These are phyloP conservation scores for Podaxis sp. DNA, from an alignment of 768 basidiomycete genomes.

Conservation along the genomic window DNA sequence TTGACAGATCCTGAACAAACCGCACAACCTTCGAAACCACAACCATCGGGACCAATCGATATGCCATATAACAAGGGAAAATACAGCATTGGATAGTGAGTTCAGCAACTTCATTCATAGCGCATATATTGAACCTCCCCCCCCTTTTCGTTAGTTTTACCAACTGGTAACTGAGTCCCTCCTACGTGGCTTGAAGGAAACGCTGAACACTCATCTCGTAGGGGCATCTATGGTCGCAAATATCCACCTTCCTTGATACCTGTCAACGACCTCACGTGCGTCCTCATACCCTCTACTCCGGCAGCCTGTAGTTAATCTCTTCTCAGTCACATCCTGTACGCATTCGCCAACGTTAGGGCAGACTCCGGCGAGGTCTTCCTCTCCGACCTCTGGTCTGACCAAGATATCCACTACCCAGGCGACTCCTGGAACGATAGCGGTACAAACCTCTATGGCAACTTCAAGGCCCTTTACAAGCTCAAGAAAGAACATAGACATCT, in stretches of 20 bases:
- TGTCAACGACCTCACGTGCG: conserved; percentile 78
- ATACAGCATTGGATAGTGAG: conserved; percentile 80
- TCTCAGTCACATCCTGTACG: conserved; percentile 80
- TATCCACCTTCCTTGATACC: conserved; percentile 87
- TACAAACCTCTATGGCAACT: conserved; percentile 90
- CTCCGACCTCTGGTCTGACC: conserved; percentile 92
- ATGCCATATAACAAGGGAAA: conserved; percentile 47
- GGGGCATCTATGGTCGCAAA: conserved; percentile 96
- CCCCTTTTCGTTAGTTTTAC: conserved; percentile 49
- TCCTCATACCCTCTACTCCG: conserved; percentile 11
- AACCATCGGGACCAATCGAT: conserved; percentile 5
- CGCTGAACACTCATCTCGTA: conserved; percentile 19
- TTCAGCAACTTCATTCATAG: conserved; percentile 12
- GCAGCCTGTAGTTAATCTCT: conserved; percentile 6
- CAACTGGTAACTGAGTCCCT: conserved; percentile 52
- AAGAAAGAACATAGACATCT: conserved; percentile 84
- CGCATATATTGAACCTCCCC: conserved; percentile 10
- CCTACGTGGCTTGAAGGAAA: not conserved
- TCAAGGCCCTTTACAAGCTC: conserved; percentile 88
- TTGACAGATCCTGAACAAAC: not conserved
- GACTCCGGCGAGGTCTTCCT: conserved; percentile 85
- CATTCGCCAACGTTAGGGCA: conserved; percentile 84
- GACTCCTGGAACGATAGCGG: conserved; percentile 94
- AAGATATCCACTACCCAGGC: conserved; percentile 93
- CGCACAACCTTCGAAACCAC: not conserved